phyloP scores from a whole-genome alignment of 2,329 filamentous ascomycete genomes.

The Ceratocystis harringtonii region DNA sequence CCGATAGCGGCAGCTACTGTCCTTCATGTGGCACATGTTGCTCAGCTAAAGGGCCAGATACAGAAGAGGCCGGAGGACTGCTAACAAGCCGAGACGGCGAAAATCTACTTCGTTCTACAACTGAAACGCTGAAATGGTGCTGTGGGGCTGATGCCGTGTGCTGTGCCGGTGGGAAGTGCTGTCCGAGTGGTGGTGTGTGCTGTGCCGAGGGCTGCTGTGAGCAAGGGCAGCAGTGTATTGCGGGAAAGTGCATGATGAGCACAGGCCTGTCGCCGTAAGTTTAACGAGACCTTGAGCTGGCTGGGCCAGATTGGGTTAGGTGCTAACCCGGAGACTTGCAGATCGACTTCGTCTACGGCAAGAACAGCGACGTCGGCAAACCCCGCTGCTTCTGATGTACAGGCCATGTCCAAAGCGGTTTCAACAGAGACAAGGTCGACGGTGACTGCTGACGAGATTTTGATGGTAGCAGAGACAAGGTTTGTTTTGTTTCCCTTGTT shows the following conservation, averaged over 20 bases:
- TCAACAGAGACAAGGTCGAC: background rate
- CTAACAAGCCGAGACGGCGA: background rate
- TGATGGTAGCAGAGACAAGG: background rate
- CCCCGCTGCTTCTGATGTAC: background rate
- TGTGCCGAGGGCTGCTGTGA: slow-evolving; percentile 17
- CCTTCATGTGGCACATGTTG: slow-evolving; percentile 17
- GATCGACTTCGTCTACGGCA: background rate
- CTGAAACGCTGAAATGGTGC: slow-evolving; percentile 13
- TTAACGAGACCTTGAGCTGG: background rate
- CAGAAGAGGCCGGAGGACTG: no score
- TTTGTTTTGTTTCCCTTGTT: background rate
- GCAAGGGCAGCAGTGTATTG: slow-evolving; percentile 13
- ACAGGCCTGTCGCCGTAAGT: background rate
- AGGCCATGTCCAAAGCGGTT: background rate
- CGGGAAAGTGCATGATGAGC: slow-evolving; percentile 11
- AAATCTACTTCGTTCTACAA: background rate
- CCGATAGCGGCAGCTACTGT: slow-evolving; percentile 13
- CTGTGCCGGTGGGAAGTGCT: slow-evolving; percentile 17
- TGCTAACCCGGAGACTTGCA: background rate
- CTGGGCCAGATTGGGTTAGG: background rate
- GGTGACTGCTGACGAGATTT: background rate
- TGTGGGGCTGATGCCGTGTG: slow-evolving; percentile 13
- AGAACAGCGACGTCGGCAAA: background rate
- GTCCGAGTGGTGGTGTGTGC: slow-evolving; percentile 13
- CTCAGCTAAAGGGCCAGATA: background rate